Evolutionary conservation across 2,329 filamentous ascomycete species (phyloP).

Genomic region (Pseudonectria foliicola): DNA sequence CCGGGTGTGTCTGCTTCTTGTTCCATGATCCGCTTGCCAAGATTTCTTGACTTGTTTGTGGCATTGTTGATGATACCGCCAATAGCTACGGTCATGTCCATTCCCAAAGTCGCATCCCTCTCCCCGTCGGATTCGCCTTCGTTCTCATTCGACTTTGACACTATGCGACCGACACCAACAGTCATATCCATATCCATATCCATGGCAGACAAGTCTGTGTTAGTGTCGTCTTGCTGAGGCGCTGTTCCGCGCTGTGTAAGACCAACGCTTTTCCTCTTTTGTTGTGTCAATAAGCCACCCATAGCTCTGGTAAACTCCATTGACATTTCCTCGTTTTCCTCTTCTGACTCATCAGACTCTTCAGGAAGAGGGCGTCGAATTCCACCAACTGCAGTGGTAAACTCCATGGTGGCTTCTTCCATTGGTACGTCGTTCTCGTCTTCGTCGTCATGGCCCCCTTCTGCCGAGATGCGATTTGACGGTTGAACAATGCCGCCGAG

Average conservation of each 20-base stretch:
- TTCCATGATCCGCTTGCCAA: slow-evolving; percentile 52
- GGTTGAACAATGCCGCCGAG: slow-evolving; percentile 66
- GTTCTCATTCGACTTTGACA: slow-evolving; percentile 27
- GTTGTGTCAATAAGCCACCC: slow-evolving; percentile 43
- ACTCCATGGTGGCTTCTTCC: slow-evolving; percentile 61
- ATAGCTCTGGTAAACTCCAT: slow-evolving; percentile 70
- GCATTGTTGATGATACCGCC: slow-evolving; percentile 49
- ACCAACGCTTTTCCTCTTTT: slow-evolving; percentile 19
- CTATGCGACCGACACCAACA: slow-evolving; percentile 47
- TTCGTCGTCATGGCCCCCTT: slow-evolving; percentile 23
- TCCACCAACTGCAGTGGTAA: slow-evolving; percentile 70
- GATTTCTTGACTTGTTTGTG: slow-evolving; percentile 25
- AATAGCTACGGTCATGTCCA: slow-evolving; percentile 61
- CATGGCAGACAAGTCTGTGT: slow-evolving; percentile 28
- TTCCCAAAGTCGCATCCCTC: slow-evolving; percentile 37
- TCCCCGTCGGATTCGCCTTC: slow-evolving; percentile 26
- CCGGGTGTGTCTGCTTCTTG: slow-evolving; percentile 47
- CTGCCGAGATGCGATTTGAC: slow-evolving; percentile 4
- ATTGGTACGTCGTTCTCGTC: slow-evolving; percentile 28
- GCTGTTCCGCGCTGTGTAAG: slow-evolving; percentile 17
- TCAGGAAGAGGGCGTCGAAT: slow-evolving; percentile 42
- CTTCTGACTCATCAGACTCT: slow-evolving; percentile 29
- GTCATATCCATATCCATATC: slow-evolving; percentile 65
- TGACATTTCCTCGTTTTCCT: slow-evolving; percentile 61
- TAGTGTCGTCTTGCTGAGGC: slow-evolving; percentile 25